Evolutionary conservation across 1,284 basidiomycete species (phyloP), one percentile per base, ranked within the genome.

Genomic region (Xerocomus amazonicus): DNA sequence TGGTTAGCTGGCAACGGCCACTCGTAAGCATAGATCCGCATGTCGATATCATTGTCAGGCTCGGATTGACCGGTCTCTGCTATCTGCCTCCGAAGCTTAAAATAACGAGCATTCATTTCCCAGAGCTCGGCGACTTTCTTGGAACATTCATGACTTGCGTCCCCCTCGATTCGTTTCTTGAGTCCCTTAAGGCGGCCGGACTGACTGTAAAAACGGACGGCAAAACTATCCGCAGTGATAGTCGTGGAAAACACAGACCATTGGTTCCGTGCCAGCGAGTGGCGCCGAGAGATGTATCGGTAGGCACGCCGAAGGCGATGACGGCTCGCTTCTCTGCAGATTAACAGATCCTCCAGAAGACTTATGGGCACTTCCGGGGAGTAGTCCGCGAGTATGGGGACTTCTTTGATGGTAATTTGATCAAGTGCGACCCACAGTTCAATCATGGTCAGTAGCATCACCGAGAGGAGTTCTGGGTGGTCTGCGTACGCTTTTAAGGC

Each of bases 351-450:
- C 13, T 76, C 63, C 9, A 79, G 54, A 13, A 77, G 56, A 1
- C 28, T 34, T 1, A 47, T 38, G 0, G 71, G 62, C 2, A 81
- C 56, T 47, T 78, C 76, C 0, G 76, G 78, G 5, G 75, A 73
- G 43, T 77, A 81, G 3, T 72, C 58, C 0, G 41, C 44, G 5
- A 80, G 59, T 3, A 80, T 60, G 3, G 70, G 70, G 43, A 62
- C 62, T 4, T 65, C 59, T 2, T 33, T 31, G 4, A 71, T 56
- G 6, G 58, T 68, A 4, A 74, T 32, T 19, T 61, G 63, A 54
- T 80, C 78, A 0, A 80, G 60, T 0, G 66, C 70, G 0, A 74
- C 59, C 73, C 74, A 78, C 2, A 79, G 61, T 16, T 73, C 66
- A 9, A 77, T 55, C 4, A 70, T 51, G 0, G 71, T 74, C 44